Conservation (phyloP, 495 filamentous ascomycete genomes). For the Neurospora sp. region DNA sequence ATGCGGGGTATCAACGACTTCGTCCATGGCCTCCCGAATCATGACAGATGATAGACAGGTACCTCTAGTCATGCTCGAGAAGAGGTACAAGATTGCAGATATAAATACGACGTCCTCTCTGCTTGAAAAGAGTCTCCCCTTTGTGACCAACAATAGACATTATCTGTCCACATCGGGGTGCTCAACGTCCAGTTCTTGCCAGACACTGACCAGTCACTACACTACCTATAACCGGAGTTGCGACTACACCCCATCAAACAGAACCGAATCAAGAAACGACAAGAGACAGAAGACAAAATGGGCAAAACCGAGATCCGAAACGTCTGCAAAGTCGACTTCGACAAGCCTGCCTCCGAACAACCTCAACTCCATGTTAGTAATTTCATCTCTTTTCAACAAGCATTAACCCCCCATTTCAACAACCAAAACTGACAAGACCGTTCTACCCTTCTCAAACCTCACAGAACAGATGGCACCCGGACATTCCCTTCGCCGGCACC, state of each 20-base stretch:
- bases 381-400: background rate
- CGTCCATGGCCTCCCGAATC: no score
- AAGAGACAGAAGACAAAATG: slow-evolving; percentile 10
- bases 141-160: background rate
- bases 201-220: background rate
- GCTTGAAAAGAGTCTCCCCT: background rate
- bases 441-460: background rate
- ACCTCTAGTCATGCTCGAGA: background rate
- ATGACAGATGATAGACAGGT: background rate
- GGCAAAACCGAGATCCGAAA: slow-evolving; percentile 47
- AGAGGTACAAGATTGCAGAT: background rate
- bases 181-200: background rate
- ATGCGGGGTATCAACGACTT: background rate
- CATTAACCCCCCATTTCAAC: background rate
- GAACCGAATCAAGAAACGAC: background rate
- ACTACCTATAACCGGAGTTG: background rate
- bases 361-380: slow-evolving; percentile 60
- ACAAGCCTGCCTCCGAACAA: slow-evolving; percentile 70
- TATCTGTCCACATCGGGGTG: background rate
- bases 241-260: background rate
- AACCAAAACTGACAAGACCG: background rate
- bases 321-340: slow-evolving; percentile 64
- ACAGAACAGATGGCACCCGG: slow-evolving; percentile 92
- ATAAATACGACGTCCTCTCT: background rate
- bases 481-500: slow-evolving; percentile 64